phyloP scores from a whole-genome alignment of 2,329 filamentous ascomycete genomes.

The Arthrobotrys sinensis region DNA sequence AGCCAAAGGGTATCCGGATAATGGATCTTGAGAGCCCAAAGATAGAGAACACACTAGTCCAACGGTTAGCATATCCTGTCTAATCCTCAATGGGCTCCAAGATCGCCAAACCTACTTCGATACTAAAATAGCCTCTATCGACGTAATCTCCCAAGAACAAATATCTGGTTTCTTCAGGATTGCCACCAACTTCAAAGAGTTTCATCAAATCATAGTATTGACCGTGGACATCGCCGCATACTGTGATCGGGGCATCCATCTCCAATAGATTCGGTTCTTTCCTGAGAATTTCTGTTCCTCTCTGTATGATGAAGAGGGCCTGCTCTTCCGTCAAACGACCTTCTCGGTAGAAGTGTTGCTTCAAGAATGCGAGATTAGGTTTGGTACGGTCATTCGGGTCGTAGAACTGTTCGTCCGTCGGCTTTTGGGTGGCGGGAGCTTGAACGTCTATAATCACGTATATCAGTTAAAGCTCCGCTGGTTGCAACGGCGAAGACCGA shows the following conservation, averaged over 20 bases:
- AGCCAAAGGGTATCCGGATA: slow-evolving; percentile 98
- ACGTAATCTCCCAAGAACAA: slow-evolving; percentile 98
- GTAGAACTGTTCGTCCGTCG: slow-evolving; percentile 94
- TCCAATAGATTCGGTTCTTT: slow-evolving; percentile 95
- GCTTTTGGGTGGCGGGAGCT: slow-evolving; percentile 92
- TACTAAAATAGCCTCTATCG: slow-evolving; percentile 98
- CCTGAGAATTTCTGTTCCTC: slow-evolving; percentile 88
- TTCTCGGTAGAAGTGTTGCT: slow-evolving; percentile 98
- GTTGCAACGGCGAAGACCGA: slow-evolving; percentile 14
- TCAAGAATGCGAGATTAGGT: slow-evolving; percentile 93
- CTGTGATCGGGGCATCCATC: slow-evolving; percentile 99
- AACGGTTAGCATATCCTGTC: slow-evolving; percentile 65
- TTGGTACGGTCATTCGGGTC: slow-evolving; percentile 87
- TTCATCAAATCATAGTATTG: slow-evolving; percentile 99
- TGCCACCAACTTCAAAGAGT: slow-evolving; percentile 96
- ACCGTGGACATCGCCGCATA: slow-evolving; percentile 97
- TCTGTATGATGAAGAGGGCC: slow-evolving; percentile 92
- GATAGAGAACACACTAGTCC: slow-evolving; percentile 86
- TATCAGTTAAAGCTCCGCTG: slow-evolving; percentile 54
- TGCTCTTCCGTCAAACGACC: slow-evolving; percentile 97
- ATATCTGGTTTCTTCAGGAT: slow-evolving; percentile 95
- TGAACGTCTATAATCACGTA: slow-evolving; percentile 81
- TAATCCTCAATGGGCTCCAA: background rate
- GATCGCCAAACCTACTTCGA: slow-evolving; percentile 75
- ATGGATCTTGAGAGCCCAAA: slow-evolving; percentile 99